Evolutionary conservation across 1,284 basidiomycete species (phyloP), one percentile per base, ranked within the genome.

Genomic region (Meripilus lineatus): DNA sequence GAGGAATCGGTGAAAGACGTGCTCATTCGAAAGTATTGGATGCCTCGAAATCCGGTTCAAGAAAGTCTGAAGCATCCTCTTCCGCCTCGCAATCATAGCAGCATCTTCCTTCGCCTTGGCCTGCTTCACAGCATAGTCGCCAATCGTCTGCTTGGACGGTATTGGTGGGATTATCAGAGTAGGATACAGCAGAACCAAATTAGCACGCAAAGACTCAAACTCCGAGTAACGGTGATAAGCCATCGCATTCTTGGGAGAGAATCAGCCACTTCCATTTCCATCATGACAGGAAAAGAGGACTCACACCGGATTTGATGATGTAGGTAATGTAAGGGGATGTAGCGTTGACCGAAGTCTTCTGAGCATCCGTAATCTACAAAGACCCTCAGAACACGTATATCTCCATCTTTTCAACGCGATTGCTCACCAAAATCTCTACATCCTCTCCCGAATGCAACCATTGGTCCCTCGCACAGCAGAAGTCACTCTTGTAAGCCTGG

Each of bases 81-180:
- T 95, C 40, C 96, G 79, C 46, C 89, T 75, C 0, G 92, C 83
- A 60, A 99, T 97, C 69, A 98, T 84, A 2, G 85, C 81, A 1
- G 87, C 83, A 59, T 99, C 96, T 60, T 99, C 94, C 62, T 96
- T 98, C 10, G 95, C 95, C 66, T 95, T 97, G 14, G 78, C 84
- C 62, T 97, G 95, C 68, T 98, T 97, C 49, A 94, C 87, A 0
- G 96, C 96, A 70, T 99, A 99, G 59, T 99, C 96, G 22, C 91
- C 81, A 23, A 99, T 74, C 2, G 87, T 89, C 68, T 99, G 94
- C 68, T 99, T 99, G 3, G 90, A 93, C 1, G 96, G 96, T 50
- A 99, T 96, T 28, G 96, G 96, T 1, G 96, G 95, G 50, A 99
- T 88, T 58, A 99, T 98, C 54, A 95, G 71, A 11, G 94, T 97